Evolutionary conservation across 345 rosid genomes (phyloP), one percentile per base, ranked within the genome.

Genomic region (Salix brachista): DNA sequence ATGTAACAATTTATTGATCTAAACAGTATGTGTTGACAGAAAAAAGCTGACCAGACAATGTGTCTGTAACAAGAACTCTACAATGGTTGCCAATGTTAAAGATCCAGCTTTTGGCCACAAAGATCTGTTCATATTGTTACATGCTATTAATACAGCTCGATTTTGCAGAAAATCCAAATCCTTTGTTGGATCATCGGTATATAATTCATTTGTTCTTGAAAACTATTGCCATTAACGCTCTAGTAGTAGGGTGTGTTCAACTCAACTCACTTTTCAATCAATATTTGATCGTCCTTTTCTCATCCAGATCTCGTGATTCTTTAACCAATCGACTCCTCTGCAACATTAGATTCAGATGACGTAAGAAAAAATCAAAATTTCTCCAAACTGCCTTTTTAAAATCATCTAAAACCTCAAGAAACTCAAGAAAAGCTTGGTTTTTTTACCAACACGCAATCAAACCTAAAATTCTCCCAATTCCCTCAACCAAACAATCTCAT

Each of bases 201-300:
- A 34, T 34, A 34, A 34, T 34, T 34, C 37, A 34, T 34, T 34
- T 34, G 37, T 5, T 34, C 37, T 34, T 34, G 37, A 34, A 34
- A 34, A 34, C 37, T 34, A 34, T 1, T 0, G 37, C 0, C 37
- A 34, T 34, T 34, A 34, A 34, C 37, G 37, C 1, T 34, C 37
- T 34, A 34, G 37, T 34, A 5, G 6, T 34, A 5, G 37, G 6
- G 46, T 4, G 30, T 78, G 80, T 80, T 75, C 78, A 78, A 75
- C 39, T 69, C 65, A 48, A 8, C 3, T 41, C 17, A 17, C 66
- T 0, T 60, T 69, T 13, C 28, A 13, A 68, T 54, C 30, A 54
- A 36, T 36, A 56, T 72, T 65, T 75, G 25, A 32, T 26, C 25
- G 12, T 16, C 17, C 62, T 65, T 6, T 62, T 50, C 8, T 62